Conservation (phyloP, 768 basidiomycete species). For the Lentinus tigrinus region DNA sequence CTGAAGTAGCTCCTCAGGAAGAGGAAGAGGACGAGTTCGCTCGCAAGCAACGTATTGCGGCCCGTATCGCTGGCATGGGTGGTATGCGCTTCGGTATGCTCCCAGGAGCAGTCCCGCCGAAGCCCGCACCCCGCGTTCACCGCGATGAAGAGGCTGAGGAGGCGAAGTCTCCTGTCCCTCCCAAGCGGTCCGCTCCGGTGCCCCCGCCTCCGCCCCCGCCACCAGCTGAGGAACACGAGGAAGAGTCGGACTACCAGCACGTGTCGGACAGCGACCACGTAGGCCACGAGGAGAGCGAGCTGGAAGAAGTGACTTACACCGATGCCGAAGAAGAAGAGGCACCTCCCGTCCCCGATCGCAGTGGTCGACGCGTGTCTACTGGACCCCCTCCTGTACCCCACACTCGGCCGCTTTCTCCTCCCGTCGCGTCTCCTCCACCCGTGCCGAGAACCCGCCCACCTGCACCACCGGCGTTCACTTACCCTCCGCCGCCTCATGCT, state of each 20-base stretch:
- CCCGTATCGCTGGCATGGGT: constrained; percentile 54
- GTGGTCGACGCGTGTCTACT: constrained; percentile 28
- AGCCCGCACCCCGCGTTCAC: constrained; percentile 23
- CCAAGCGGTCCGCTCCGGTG: constrained; percentile 18
- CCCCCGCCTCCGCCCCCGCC: constrained; percentile 21
- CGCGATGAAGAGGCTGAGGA: constrained; percentile 12
- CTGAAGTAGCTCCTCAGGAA: constrained; percentile 23
- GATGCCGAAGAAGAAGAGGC: constrained; percentile 44
- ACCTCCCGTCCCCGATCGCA: constrained; percentile 56
- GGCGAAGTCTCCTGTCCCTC: constrained; percentile 13
- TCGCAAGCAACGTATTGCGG: constrained; percentile 51
- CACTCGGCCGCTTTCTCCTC: constrained; percentile 8
- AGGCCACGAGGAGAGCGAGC: constrained; percentile 72
- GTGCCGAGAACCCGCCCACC: constrained; percentile 11
- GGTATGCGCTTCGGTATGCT: constrained; percentile 60
- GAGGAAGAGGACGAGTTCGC: constrained; percentile 68
- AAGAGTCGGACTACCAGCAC: constrained; percentile 35
- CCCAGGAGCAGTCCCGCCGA: constrained; percentile 27
- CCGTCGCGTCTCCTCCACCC: constrained; percentile 28
- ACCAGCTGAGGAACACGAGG: constrained; percentile 38
- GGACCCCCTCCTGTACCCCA: constrained; percentile 20
- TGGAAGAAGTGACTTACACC: constrained; percentile 63
- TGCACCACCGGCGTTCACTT: constrained; percentile 10
- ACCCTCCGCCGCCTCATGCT: constrained; percentile 20
- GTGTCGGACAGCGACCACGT: constrained; percentile 58